Percentiles rank a stretch among this genome's conserved stretches.
phyloP scores from a whole-genome alignment of 345 rosid species.

The Populus tremula region DNA sequence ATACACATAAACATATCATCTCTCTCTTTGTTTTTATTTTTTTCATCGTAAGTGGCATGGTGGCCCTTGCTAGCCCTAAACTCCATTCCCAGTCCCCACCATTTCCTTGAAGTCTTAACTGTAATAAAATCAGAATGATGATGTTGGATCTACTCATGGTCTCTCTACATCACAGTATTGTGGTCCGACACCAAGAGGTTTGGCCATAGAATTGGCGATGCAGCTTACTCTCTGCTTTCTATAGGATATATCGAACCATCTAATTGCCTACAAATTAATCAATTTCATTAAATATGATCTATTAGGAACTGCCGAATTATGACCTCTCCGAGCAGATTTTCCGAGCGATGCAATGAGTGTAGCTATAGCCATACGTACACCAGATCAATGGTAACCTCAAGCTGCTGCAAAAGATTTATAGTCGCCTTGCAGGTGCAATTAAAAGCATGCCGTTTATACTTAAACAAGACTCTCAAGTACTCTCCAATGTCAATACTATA shows the following conservation, averaged over 20 bases:
- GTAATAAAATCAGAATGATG: slow-evolving; percentile 39
- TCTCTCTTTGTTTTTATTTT: background rate
- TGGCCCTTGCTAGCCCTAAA: slow-evolving; percentile 30
- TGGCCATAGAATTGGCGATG: background rate
- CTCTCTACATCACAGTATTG: background rate
- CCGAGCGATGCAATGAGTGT: background rate
- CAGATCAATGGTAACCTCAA: background rate
- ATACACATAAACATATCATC: background rate
- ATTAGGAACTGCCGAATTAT: background rate
- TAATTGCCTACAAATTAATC: background rate
- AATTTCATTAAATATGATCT: background rate
- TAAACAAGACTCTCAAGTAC: no score
- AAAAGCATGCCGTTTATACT: background rate
- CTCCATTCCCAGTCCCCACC: slow-evolving; percentile 48
- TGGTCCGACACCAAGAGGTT: slow-evolving; percentile 21
- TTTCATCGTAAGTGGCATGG: slow-evolving; percentile 27
- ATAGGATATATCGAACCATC: slow-evolving; percentile 1
- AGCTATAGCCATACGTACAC: background rate
- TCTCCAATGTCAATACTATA: no score
- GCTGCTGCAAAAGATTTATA: background rate
- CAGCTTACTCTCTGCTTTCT: background rate
- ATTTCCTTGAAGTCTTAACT: slow-evolving; percentile 24
- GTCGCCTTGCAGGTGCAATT: background rate
- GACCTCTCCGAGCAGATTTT: background rate
- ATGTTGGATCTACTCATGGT: slow-evolving; percentile 32